Percentiles rank a stretch among this genome's conserved stretches.
phyloP scores from a whole-genome alignment of 768 basidiomycete genomes.

The Collybia mongolica region DNA sequence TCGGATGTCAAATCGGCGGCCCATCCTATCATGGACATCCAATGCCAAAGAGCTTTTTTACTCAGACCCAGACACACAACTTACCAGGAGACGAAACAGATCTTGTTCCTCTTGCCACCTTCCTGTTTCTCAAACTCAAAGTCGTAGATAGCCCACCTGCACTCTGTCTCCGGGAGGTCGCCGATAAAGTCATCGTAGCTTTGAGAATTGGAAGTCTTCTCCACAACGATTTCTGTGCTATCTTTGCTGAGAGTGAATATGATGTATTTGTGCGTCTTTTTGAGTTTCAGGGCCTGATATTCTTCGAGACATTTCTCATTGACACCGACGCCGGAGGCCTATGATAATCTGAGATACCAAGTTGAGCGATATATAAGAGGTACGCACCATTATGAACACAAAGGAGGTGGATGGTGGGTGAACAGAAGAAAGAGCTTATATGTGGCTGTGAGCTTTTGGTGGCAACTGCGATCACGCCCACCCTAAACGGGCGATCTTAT shows the following conservation, averaged over 20 bases:
- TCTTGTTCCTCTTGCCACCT: slow-evolving; percentile 82
- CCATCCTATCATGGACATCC: no score
- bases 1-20: neutral
- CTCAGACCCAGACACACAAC: slow-evolving; percentile 17
- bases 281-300: slow-evolving; percentile 73
- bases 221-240: slow-evolving; percentile 74
- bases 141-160: slow-evolving; percentile 93
- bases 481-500: slow-evolving; percentile 12
- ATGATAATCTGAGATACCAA: neutral
- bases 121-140: slow-evolving; percentile 72
- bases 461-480: slow-evolving; percentile 16
- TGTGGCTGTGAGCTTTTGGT: slow-evolving; percentile 22
- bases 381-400: slow-evolving; percentile 27
- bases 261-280: slow-evolving; percentile 81
- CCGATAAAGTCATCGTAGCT: slow-evolving; percentile 73
- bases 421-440: slow-evolving; percentile 19
- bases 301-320: slow-evolving; percentile 52
- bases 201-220: slow-evolving; percentile 51
- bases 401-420: slow-evolving; percentile 18
- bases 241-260: slow-evolving; percentile 65
- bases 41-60: no score
- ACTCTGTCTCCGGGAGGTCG: slow-evolving; percentile 72
- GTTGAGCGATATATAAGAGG: neutral
- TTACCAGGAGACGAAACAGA: slow-evolving; percentile 84
- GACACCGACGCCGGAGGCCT: slow-evolving; percentile 35